Evolutionary conservation across 768 basidiomycete genomes (phyloP), one percentile per base, ranked within the genome.

Genomic region (Leccinum barrowsii): DNA sequence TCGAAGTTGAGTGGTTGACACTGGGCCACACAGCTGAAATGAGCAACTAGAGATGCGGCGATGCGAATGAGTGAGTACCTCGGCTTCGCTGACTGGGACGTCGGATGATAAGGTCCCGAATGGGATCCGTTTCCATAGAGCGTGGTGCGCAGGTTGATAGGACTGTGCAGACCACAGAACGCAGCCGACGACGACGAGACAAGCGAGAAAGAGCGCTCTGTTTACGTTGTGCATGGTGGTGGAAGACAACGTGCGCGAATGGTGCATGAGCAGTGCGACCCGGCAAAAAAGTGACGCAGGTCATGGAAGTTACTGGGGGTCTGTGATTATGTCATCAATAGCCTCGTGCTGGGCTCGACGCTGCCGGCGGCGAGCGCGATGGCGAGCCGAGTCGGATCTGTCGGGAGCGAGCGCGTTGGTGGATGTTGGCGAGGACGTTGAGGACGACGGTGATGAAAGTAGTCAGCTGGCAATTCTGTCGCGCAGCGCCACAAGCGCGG

Each of bases 1-100:
- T 84, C 82, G 34, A 84, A 72, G 17, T 80, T 74, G 50, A 86
- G 76, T 2, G 91, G 92, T 52, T 71, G 78, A 71, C 92, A 93
- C 89, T 92, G 12, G 34, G 8, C 11, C 4, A 15, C 13, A 37
- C 2, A 60, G 42, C 11, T 32, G 11, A 30, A 15, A 42, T 66
- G 44, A 59, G 52, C 22, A 11, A 24, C 11, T 17, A 24, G 8
- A n/a, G 21, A 4, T 8, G 15, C 30, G 7, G 26, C 15, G 35
- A 40, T 4, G 21, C 28, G 13, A 19, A 19, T 11, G 53, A 26
- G 54, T 15, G 6, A 13, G 21, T 40, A 63, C 68, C 64, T 62
- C 58, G 2, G 12, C 24, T 21, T 65, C 35, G 19, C 52, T 5
- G 17, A 56, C 21, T 11, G 52, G 53, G 11, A 32, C 13, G 22